Conservation (phyloP, 179 eudicot species). For the Drosera spatulata region DNA sequence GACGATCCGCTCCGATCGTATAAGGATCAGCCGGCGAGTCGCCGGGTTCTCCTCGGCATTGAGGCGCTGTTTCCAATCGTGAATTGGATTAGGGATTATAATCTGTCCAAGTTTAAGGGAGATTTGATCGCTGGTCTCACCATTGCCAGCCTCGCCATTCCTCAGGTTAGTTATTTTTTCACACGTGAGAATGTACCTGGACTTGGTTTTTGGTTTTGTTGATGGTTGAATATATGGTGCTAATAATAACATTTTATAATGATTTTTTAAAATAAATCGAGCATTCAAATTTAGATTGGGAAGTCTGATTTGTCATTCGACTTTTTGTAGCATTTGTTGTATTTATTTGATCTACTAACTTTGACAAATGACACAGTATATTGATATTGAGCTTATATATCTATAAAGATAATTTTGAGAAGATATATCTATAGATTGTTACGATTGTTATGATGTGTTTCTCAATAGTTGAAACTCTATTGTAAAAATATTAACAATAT, state of each 20-base stretch:
- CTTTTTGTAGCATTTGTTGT: too few species aligned
- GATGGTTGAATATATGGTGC: too few species aligned
- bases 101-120: constrained; percentile 29
- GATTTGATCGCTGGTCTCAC: constrained; percentile 57
- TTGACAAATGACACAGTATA: too few species aligned
- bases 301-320: too few species aligned
- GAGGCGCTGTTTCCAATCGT: constrained; percentile 57
- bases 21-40: constrained; percentile 46
- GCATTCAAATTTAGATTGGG: too few species aligned
- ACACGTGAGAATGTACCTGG: background rate
- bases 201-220: too few species aligned
- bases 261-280: too few species aligned
- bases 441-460: background rate
- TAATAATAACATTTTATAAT: too few species aligned
- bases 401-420: too few species aligned
- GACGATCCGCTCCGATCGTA: constrained; percentile 74
- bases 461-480: background rate
- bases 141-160: constrained; percentile 63
- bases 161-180: constrained; percentile 32
- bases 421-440: background rate
- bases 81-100: constrained; percentile 42
- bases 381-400: too few species aligned
- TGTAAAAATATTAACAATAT: background rate
- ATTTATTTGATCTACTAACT: too few species aligned
- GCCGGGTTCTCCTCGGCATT: constrained; percentile 44